Evolutionary conservation across 2,329 filamentous ascomycete species (phyloP).

Genomic region (Trichoderma breve): DNA sequence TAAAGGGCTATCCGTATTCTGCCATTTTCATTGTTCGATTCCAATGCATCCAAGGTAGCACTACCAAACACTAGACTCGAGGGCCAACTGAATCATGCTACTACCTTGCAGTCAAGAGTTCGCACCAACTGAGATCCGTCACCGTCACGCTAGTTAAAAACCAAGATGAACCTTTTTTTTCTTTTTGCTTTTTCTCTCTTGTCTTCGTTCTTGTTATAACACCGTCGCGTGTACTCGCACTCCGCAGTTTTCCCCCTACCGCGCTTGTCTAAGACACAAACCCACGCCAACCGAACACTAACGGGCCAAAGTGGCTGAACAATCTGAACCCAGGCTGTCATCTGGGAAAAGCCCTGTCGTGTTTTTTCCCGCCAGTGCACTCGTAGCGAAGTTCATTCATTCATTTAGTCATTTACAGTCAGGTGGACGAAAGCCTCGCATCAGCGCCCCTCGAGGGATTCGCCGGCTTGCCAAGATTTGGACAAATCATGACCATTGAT

Average conservation of each 20-base stretch:
- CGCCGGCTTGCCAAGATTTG: neutral
- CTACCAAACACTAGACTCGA: neutral
- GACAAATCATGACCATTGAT: neutral
- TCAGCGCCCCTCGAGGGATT: neutral
- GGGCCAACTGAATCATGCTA: neutral
- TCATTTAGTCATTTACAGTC: neutral
- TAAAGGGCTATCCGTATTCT: neutral
- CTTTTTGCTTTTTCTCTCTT: neutral
- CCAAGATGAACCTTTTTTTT: neutral
- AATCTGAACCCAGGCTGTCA: neutral
- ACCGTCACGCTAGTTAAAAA: neutral
- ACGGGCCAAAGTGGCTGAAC: neutral
- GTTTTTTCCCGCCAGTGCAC: neutral
- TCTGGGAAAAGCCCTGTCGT: neutral
- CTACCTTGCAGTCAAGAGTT: neutral
- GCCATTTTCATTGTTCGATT: neutral
- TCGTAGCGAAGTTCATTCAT: neutral
- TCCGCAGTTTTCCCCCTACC: neutral
- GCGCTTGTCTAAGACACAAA: neutral
- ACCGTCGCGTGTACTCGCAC: neutral
- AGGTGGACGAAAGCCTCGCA: neutral
- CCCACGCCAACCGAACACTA: neutral
- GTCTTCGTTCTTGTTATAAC: neutral
- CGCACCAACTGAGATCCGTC: neutral
- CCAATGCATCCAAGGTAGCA: neutral